These are phyloP conservation scores for Ensete glaucum DNA, from an alignment of 176 grass and related monocot species.

Conservation along the genomic window DNA sequence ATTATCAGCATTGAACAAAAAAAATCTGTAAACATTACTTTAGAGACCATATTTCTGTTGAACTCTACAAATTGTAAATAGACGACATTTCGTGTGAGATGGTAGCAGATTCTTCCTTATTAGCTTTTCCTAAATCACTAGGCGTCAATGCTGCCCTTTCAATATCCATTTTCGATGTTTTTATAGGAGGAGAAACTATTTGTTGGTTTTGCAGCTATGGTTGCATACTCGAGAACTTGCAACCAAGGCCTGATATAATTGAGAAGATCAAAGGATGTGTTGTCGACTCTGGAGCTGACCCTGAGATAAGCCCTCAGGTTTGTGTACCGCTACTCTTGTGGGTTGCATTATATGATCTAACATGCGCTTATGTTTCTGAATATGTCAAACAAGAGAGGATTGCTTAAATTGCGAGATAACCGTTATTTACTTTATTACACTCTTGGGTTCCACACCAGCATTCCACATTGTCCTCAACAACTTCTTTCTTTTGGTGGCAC, in stretches of 20 bases:
- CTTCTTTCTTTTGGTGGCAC: no score
- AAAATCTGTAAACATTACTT: no score
- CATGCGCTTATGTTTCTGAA: neutral
- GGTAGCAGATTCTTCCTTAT: no score
- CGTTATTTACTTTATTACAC: no score
- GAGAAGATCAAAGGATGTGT: constrained; percentile 86
- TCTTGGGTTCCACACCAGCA: no score
- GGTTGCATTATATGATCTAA: neutral
- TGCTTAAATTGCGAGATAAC: neutral
- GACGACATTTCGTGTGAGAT: no score
- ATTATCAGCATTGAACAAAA: neutral
- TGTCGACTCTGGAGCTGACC: constrained; percentile 77
- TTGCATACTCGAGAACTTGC: constrained; percentile 65
- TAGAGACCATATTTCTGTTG: no score
- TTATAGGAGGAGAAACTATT: neutral
- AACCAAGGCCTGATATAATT: constrained; percentile 65
- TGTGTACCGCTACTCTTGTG: constrained; percentile 5
- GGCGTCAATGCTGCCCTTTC: neutral
- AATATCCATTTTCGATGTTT: no score
- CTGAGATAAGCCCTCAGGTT: constrained; percentile 90
- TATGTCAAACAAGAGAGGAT: neutral
- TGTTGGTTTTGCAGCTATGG: constrained; percentile 61
- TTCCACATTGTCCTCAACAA: no score
- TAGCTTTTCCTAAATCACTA: no score
- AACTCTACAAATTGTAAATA: no score